phyloP scores from a whole-genome alignment of 208 protist genomes.

The Blechomonas ayalai region DNA sequence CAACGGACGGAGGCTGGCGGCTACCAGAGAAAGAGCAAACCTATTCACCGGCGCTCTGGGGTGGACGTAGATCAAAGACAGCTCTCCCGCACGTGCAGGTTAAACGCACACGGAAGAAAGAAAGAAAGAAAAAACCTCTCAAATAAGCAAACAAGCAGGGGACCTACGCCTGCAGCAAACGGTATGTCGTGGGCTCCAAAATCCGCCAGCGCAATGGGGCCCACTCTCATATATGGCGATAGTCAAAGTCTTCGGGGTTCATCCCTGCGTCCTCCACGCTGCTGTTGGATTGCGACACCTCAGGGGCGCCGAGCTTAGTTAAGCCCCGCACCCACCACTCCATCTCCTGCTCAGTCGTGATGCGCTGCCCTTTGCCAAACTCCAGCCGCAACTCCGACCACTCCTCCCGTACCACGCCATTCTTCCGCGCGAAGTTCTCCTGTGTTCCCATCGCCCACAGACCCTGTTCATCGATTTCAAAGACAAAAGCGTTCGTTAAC shows the following conservation, averaged over 20 bases:
- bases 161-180: too few species aligned
- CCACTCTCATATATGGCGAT: slow-evolving; percentile 69
- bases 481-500: slow-evolving; percentile 84
- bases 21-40: too few species aligned
- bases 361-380: slow-evolving; percentile 75
- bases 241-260: slow-evolving; percentile 79
- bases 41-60: too few species aligned
- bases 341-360: slow-evolving; percentile 83
- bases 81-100: too few species aligned
- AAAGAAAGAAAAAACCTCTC: too few species aligned
- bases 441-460: slow-evolving; percentile 86
- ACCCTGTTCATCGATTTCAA: slow-evolving; percentile 66
- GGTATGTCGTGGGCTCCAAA: too few species aligned
- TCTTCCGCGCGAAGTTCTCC: slow-evolving; percentile 54
- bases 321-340: slow-evolving; percentile 87
- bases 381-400: slow-evolving; percentile 80
- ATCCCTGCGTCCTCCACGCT: slow-evolving; percentile 69
- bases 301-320: slow-evolving; percentile 72
- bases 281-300: slow-evolving; percentile 76
- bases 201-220: neutral
- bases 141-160: too few species aligned
- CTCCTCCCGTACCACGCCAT: slow-evolving; percentile 50
- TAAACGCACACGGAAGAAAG: too few species aligned
- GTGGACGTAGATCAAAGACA: too few species aligned
- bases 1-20: too few species aligned